Evolutionary conservation across 2,329 filamentous ascomycete genomes (phyloP).

Genomic region (Botrytis pseudocinerea): DNA sequence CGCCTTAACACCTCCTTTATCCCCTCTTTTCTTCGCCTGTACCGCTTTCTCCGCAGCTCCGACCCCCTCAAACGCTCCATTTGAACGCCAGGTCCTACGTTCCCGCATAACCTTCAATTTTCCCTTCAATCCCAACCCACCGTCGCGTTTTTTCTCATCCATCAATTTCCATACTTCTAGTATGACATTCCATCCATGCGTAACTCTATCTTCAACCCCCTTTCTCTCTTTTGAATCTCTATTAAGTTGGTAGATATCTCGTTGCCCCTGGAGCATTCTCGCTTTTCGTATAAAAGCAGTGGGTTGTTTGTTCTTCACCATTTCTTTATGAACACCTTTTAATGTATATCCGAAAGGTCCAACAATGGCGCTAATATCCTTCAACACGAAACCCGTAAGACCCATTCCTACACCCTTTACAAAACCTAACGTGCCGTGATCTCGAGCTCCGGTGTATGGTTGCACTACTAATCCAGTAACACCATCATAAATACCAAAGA

Average conservation of each 20-base stretch:
- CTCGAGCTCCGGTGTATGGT: constrained; percentile 54
- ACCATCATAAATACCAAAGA: constrained; percentile 65
- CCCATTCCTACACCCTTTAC: constrained; percentile 23
- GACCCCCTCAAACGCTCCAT: constrained; percentile 48
- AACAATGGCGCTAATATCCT: constrained; percentile 59
- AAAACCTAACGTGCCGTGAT: constrained; percentile 10
- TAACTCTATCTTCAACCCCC: constrained; percentile 35
- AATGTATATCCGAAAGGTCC: constrained; percentile 63
- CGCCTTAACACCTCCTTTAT: constrained; percentile 48
- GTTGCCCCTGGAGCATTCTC: constrained; percentile 59
- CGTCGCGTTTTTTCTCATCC: constrained; percentile 35
- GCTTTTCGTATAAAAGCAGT: constrained; percentile 56
- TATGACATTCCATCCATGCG: constrained; percentile 48
- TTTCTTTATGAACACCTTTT: constrained; percentile 64
- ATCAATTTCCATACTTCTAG: constrained; percentile 46
- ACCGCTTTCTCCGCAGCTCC: constrained; percentile 49
- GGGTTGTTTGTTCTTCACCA: constrained; percentile 53
- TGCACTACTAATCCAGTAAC: constrained; percentile 62
- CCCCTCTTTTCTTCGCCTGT: constrained; percentile 47
- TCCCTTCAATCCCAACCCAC: constrained; percentile 34
- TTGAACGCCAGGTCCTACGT: constrained; percentile 45
- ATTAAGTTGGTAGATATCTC: constrained; percentile 45
- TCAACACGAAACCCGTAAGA: constrained; percentile 20
- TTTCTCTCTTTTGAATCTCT: constrained; percentile 40
- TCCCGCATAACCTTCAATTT: constrained; percentile 41